These are phyloP conservation scores for Sarocladiaceae sp. DNA, from an alignment of 2,329 filamentous ascomycete species.

Conservation along the genomic window DNA sequence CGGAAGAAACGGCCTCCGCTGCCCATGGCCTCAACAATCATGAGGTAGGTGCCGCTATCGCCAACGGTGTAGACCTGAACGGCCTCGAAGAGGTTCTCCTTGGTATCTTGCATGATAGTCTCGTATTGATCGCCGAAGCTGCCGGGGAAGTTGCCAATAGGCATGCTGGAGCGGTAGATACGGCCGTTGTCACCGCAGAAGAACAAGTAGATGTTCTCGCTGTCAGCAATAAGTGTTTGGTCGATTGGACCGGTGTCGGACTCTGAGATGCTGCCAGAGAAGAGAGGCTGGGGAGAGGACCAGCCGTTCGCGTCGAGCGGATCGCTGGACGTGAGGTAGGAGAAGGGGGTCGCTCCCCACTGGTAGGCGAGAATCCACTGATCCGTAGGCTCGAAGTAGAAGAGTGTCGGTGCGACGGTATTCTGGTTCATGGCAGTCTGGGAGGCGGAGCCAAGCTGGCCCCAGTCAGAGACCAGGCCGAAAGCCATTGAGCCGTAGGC, in stretches of 20 bases:
- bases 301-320: slow-evolving; percentile 55
- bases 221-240: slow-evolving; percentile 60
- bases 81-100: slow-evolving; percentile 59
- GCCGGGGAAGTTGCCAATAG: slow-evolving; percentile 57
- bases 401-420: slow-evolving; percentile 57
- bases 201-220: slow-evolving; percentile 61
- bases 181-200: slow-evolving; percentile 64
- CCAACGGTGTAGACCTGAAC: slow-evolving; percentile 61
- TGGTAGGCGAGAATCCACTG: slow-evolving; percentile 64
- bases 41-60: slow-evolving; percentile 54
- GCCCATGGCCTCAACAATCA: slow-evolving; percentile 64
- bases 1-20: slow-evolving; percentile 59
- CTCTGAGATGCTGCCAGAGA: slow-evolving; percentile 47
- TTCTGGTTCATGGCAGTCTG: slow-evolving; percentile 46
- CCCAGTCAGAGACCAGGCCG: slow-evolving; percentile 48
- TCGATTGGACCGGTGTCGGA: slow-evolving; percentile 55
- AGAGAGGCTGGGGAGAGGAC: slow-evolving; percentile 50
- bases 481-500: slow-evolving; percentile 58
- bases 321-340: slow-evolving; percentile 55
- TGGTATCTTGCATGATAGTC: slow-evolving; percentile 47
- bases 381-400: slow-evolving; percentile 58
- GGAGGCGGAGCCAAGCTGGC: slow-evolving; percentile 42
- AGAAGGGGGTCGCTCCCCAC: slow-evolving; percentile 57
- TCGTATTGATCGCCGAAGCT: slow-evolving; percentile 50
- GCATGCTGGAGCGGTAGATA: slow-evolving; percentile 61